These are phyloP conservation scores for Sarcocystis neurona DNA, from an alignment of 169 alveolate genomes.

Conservation along the genomic window DNA sequence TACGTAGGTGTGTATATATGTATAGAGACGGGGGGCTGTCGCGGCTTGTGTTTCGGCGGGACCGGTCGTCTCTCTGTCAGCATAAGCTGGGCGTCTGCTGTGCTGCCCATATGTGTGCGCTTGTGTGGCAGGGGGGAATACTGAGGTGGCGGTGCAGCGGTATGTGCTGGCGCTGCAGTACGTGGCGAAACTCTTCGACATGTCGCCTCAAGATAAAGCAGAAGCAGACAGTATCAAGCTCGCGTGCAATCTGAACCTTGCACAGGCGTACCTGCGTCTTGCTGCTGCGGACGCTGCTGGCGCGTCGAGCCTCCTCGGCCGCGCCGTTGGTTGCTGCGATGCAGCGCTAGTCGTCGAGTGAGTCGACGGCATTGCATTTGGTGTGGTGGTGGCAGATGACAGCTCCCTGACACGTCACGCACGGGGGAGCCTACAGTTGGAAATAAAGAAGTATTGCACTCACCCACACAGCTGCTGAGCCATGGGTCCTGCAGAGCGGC, in stretches of 20 bases:
- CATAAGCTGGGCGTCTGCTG: background rate
- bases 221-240: background rate
- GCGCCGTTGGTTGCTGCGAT: background rate
- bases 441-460: too few species aligned
- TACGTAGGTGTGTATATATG: too few species aligned
- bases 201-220: conserved; percentile 13
- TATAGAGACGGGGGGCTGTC: background rate
- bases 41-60: background rate
- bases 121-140: background rate
- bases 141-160: conserved; percentile 33
- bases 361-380: too few species aligned
- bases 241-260: background rate
- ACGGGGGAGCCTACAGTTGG: too few species aligned
- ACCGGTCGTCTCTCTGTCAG: background rate
- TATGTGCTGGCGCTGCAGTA: conserved; percentile 13
- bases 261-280: conserved; percentile 15
- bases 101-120: background rate
- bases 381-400: too few species aligned
- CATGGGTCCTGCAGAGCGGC: too few species aligned
- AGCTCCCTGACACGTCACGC: too few species aligned
- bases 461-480: too few species aligned
- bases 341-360: background rate
- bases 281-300: background rate
- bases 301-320: background rate
- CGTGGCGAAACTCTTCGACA: conserved; percentile 1